A percentile compares a stretch with the other conserved stretches of the same genome.
Conservation (phyloP, 1,284 basidiomycete genomes). For the Fomitiporia mediterranea region DNA sequence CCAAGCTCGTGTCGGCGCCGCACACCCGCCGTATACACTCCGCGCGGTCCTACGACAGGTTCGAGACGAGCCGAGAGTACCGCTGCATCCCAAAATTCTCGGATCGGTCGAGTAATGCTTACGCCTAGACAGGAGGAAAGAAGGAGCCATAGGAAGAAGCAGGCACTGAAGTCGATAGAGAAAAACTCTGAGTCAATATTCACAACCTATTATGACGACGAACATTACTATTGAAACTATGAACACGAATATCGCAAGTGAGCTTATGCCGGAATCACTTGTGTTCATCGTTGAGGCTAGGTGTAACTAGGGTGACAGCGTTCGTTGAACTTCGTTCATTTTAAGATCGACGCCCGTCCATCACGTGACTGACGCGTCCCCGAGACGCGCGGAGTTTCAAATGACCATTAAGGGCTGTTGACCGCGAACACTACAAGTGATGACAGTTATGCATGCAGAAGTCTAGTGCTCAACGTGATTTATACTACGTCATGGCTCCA, state of each 20-base stretch:
- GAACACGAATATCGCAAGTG: slow-evolving; percentile 8
- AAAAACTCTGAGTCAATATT: not conserved
- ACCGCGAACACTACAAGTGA: not conserved
- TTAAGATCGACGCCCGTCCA: not conserved
- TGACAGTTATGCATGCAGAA: not conserved
- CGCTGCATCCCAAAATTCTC: slow-evolving; percentile 13
- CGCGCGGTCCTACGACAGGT: not conserved
- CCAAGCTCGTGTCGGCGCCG: slow-evolving; percentile 14
- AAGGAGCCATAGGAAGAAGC: slow-evolving; percentile 17
- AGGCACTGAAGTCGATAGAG: not conserved
- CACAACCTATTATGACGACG: not conserved
- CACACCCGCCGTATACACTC: not conserved
- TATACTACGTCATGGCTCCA: not conserved
- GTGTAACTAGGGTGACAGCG: not conserved
- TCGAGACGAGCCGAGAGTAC: not conserved
- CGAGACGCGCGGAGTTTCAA: too few relatives aligned
- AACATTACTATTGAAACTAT: slow-evolving; percentile 6
- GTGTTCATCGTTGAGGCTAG: not conserved
- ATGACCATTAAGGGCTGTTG: not conserved
- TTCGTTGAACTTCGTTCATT: not conserved
- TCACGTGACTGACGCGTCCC: slow-evolving; percentile 11
- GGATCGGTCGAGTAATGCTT: slow-evolving; percentile 9
- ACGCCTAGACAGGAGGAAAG: slow-evolving; percentile 18
- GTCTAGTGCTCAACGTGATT: not conserved
- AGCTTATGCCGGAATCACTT: not conserved